Conservation (phyloP, 768 basidiomycete genomes). For the Leccinum pellstonianum region DNA sequence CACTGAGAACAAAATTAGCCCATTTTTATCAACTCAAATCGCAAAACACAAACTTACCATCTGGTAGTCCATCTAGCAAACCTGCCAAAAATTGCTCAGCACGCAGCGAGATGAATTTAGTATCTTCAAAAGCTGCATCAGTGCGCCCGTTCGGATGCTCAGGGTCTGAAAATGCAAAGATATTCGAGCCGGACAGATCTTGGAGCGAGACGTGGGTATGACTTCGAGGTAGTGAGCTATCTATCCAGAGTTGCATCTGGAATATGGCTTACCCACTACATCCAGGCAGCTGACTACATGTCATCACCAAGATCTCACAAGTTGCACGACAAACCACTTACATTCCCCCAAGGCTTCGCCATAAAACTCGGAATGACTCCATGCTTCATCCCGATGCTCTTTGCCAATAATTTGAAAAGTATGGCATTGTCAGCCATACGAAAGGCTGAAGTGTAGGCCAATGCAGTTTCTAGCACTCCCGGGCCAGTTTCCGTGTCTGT, state of each 20-base stretch:
- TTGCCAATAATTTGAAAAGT: conserved; percentile 89
- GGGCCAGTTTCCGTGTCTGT: conserved; percentile 92
- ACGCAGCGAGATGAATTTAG: conserved; percentile 76
- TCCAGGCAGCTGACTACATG: conserved; percentile 71
- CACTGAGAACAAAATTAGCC: conserved; percentile 42
- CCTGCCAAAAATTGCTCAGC: conserved; percentile 97
- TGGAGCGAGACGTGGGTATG: conserved; percentile 92
- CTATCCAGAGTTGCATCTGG: conserved; percentile 12
- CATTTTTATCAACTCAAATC: background rate
- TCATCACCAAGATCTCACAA: conserved; percentile 5
- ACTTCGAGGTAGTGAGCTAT: conserved; percentile 35
- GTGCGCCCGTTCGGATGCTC: conserved; percentile 63
- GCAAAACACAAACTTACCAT: conserved; percentile 51
- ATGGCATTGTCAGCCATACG: conserved; percentile 91
- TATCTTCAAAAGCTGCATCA: conserved; percentile 76
- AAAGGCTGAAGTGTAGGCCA: conserved; percentile 76
- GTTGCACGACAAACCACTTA: conserved; percentile 37
- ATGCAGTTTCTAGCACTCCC: conserved; percentile 82
- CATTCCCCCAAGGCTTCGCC: conserved; percentile 96
- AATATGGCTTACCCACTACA: conserved; percentile 73
- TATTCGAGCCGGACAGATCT: conserved; percentile 63
- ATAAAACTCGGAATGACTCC: conserved; percentile 95
- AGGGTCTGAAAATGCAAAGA: conserved; percentile 70
- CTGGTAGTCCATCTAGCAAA: conserved; percentile 82
- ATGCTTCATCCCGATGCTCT: conserved; percentile 87